Percentiles rank a stretch among this genome's conserved stretches.
These are phyloP conservation scores for Ceratopteris richardii DNA, from an alignment of 75 land plant genomes.

Conservation along the genomic window DNA sequence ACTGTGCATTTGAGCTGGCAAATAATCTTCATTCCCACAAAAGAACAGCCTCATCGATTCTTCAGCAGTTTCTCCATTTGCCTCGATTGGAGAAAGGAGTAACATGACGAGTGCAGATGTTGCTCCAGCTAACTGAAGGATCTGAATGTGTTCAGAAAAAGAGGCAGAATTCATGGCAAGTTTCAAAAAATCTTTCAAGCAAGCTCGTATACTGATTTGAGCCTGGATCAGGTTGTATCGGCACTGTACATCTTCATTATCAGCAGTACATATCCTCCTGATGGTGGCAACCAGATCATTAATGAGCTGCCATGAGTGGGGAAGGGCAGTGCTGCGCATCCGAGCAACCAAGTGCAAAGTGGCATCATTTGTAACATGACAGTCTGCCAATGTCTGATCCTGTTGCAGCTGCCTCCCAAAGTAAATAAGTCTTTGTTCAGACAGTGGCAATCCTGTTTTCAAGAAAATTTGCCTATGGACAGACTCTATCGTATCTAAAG, in stretches of 20 bases:
- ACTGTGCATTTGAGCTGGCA: slow-evolving; percentile 27
- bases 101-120: slow-evolving; percentile 62
- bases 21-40: slow-evolving; percentile 20
- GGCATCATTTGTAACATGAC: slow-evolving; percentile 48
- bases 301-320: slow-evolving; percentile 63
- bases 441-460: slow-evolving; percentile 54
- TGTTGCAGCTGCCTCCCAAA: slow-evolving; percentile 66
- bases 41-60: slow-evolving; percentile 53
- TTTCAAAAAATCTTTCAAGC: slow-evolving; percentile 44
- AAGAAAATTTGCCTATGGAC: slow-evolving; percentile 42
- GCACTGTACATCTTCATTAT: not conserved
- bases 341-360: slow-evolving; percentile 61
- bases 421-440: slow-evolving; percentile 71
- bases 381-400: slow-evolving; percentile 56
- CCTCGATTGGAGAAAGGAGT: slow-evolving; percentile 31
- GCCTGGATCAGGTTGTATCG: slow-evolving; percentile 3
- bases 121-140: slow-evolving; percentile 55
- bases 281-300: slow-evolving; percentile 53
- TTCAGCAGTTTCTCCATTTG: slow-evolving; percentile 44
- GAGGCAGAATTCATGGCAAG: slow-evolving; percentile 25
- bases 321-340: slow-evolving; percentile 64
- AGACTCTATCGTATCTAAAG: slow-evolving; percentile 49
- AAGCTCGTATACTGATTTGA: slow-evolving; percentile 9
- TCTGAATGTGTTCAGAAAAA: slow-evolving; percentile 45
- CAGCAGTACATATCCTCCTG: slow-evolving; percentile 15